phyloP scores from a whole-genome alignment of 2,329 filamentous ascomycete genomes.

The Botrytis sinoallii region DNA sequence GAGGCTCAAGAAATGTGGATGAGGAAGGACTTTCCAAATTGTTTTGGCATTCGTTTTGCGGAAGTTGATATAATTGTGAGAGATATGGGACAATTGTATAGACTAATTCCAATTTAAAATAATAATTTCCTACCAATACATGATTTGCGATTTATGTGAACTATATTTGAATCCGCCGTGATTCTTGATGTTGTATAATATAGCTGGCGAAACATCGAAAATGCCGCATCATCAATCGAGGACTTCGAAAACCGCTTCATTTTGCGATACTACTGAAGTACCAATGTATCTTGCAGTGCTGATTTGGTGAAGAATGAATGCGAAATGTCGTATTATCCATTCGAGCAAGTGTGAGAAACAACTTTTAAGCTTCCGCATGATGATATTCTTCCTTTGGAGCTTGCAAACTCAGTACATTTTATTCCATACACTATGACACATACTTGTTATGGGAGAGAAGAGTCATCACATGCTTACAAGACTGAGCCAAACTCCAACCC shows the following conservation, averaged over 20 bases:
- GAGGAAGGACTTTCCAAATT: too few relatives aligned
- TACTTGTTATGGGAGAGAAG: neutral
- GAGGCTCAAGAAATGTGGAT: neutral
- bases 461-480: conserved; percentile 1
- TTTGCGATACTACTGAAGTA: neutral
- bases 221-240: neutral
- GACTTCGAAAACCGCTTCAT: neutral
- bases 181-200: neutral
- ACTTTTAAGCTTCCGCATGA: too few relatives aligned
- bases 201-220: too few relatives aligned
- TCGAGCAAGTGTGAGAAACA: neutral
- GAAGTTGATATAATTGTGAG: neutral
- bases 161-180: neutral
- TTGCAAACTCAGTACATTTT: neutral
- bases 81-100: neutral
- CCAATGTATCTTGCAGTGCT: neutral
- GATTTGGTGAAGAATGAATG: neutral
- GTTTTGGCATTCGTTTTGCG: neutral
- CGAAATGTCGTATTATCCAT: neutral
- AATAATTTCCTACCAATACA: neutral
- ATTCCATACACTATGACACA: neutral
- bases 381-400: neutral
- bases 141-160: neutral
- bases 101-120: neutral
- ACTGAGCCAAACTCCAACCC: neutral